Evolutionary conservation across 495 filamentous ascomycete species (phyloP).

Genomic region (Aspergillus carlsbadensis): DNA sequence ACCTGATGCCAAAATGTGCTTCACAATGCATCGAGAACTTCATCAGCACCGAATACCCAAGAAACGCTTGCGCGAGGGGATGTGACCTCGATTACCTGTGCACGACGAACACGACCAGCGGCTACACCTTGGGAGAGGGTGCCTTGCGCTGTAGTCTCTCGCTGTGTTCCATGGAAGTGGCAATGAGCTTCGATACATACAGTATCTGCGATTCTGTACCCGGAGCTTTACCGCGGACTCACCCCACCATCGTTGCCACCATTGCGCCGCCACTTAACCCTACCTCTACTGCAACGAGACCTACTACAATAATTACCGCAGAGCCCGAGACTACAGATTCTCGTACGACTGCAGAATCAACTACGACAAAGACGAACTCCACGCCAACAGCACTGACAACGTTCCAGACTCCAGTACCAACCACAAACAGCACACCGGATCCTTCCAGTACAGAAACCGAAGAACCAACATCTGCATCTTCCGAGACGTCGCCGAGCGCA

Average conservation of each 20-base stretch:
- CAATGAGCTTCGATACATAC: constrained; percentile 42
- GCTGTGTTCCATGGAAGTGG: constrained; percentile 31
- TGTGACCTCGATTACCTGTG: constrained; percentile 64
- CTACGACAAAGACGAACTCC: constrained; percentile 13
- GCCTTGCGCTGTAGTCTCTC: constrained; percentile 61
- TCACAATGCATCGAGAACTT: constrained; percentile 61
- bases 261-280: constrained; percentile 38
- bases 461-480: constrained; percentile 1
- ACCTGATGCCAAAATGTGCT: constrained; percentile 63
- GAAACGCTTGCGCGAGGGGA: constrained; percentile 43
- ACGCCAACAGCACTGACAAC: constrained; percentile 8
- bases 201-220: constrained; percentile 56
- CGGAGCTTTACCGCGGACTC: constrained; percentile 56
- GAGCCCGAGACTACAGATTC: constrained; percentile 11
- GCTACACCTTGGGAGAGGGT: constrained; percentile 69
- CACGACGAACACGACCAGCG: constrained; percentile 52
- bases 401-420: constrained; percentile 18
- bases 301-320: constrained; percentile 6
- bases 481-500: constrained; percentile 4
- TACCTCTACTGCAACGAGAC: constrained; percentile 18
- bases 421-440: neutral
- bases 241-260: constrained; percentile 60
- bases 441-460: constrained; percentile 10
- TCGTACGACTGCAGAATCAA: constrained; percentile 3
- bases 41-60: constrained; percentile 56